Conservation (phyloP, 495 filamentous ascomycete genomes). For the Sabuloglossum arenarium region DNA sequence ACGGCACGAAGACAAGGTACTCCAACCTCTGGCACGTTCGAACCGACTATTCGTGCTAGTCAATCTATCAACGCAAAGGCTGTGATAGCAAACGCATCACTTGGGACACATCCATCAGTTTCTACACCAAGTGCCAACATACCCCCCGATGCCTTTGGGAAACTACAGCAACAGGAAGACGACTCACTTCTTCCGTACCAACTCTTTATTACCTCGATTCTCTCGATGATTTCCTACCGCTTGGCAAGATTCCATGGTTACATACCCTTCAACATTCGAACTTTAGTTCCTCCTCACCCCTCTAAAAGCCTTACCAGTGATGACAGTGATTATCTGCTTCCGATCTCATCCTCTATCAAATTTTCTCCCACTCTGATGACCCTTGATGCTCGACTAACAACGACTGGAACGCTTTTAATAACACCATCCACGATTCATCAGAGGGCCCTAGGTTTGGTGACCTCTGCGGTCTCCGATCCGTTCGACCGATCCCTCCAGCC, state of each 20-base stretch:
- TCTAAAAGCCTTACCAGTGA: neutral
- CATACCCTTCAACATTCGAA: constrained; percentile 14
- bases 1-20: neutral
- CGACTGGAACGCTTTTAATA: constrained; percentile 6
- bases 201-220: constrained; percentile 12
- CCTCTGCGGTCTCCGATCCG: neutral
- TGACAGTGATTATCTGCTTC: neutral
- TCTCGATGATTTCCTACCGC: constrained; percentile 11
- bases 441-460: neutral
- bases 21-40: neutral
- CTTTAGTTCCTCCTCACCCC: constrained; percentile 10
- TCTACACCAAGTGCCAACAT: neutral
- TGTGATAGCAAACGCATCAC: neutral
- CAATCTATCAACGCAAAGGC: constrained; percentile 1
- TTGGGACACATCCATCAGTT: neutral
- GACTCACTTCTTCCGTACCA: constrained; percentile 7
- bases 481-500: neutral
- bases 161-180: neutral
- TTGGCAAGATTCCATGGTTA: constrained; percentile 9
- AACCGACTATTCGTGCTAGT: neutral
- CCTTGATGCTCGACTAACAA: constrained; percentile 5
- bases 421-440: neutral
- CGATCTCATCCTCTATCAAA: neutral
- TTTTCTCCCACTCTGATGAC: neutral
- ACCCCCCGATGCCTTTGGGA: neutral